Conservation (phyloP, 2,329 filamentous ascomycete genomes). For the Claviceps digitariae region DNA sequence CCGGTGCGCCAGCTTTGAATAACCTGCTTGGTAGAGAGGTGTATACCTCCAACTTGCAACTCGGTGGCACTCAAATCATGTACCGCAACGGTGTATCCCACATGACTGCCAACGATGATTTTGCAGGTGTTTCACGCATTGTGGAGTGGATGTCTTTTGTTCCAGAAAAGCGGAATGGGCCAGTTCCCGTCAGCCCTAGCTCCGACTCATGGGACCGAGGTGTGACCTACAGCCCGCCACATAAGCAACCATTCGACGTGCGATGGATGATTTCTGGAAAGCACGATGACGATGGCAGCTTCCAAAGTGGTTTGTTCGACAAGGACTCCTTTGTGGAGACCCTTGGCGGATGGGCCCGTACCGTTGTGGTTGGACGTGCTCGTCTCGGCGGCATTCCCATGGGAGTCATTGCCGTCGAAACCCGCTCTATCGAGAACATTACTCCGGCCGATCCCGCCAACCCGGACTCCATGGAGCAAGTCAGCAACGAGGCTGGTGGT, state of each 20-base stretch:
- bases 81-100: conserved; percentile 99
- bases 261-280: conserved; percentile 85
- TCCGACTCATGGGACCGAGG: conserved; percentile 88
- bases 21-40: conserved; percentile 96
- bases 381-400: conserved; percentile 94
- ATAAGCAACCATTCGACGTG: conserved; percentile 82
- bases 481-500: conserved; percentile 88
- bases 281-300: conserved; percentile 55
- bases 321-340: conserved; percentile 94
- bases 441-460: conserved; percentile 95
- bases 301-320: conserved; percentile 87
- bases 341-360: conserved; percentile 92
- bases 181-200: conserved; percentile 81
- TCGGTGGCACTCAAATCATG: conserved; percentile 99
- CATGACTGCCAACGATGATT: conserved; percentile 96
- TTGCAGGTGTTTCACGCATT: conserved; percentile 94
- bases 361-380: conserved; percentile 91
- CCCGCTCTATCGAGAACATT: conserved; percentile 89
- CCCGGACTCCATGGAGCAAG: conserved; percentile 93
- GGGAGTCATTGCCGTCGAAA: conserved; percentile 96
- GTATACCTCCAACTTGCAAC: conserved; percentile 96
- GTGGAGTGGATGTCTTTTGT: conserved; percentile 97
- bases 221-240: conserved; percentile 65
- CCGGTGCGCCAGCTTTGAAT: conserved; percentile 93
- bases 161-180: conserved; percentile 85